Evolutionary conservation across 345 rosid species (phyloP).

Genomic region (Luvunga scandens): DNA sequence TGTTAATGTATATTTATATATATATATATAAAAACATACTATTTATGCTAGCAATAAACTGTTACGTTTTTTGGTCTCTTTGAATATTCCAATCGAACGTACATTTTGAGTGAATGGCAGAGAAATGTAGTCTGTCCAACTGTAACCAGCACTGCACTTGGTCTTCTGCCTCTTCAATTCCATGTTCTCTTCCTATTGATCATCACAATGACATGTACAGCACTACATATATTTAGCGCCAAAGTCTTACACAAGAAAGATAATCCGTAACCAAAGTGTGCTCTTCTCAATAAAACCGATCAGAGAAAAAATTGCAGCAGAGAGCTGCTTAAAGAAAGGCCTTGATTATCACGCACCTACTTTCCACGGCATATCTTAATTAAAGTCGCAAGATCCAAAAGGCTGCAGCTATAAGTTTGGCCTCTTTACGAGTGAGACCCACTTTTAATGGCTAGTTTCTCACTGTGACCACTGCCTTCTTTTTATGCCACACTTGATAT

Average conservation of each 20-base stretch:
- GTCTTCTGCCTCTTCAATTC: constrained; percentile 66
- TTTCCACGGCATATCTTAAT: background rate
- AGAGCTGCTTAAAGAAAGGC: background rate
- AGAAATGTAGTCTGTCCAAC: constrained; percentile 84
- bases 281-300: background rate
- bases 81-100: constrained; percentile 15
- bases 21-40: background rate
- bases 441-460: constrained; percentile 4
- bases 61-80: background rate
- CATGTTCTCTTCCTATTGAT: constrained; percentile 75
- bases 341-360: constrained; percentile 4
- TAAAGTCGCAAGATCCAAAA: background rate
- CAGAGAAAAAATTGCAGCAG: background rate
- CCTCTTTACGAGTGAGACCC: background rate
- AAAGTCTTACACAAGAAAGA: background rate
- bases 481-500: background rate
- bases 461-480: background rate
- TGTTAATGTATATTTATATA: background rate
- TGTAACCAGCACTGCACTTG: constrained; percentile 41
- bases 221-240: background rate
- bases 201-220: background rate
- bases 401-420: background rate
- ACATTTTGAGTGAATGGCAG: constrained; percentile 92
- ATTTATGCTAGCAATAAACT: background rate
- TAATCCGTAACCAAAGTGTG: background rate